Evolutionary conservation across 2,329 filamentous ascomycete species (phyloP), one percentile per base, ranked within the genome.

Genomic region (Fusarium anthophilum): DNA sequence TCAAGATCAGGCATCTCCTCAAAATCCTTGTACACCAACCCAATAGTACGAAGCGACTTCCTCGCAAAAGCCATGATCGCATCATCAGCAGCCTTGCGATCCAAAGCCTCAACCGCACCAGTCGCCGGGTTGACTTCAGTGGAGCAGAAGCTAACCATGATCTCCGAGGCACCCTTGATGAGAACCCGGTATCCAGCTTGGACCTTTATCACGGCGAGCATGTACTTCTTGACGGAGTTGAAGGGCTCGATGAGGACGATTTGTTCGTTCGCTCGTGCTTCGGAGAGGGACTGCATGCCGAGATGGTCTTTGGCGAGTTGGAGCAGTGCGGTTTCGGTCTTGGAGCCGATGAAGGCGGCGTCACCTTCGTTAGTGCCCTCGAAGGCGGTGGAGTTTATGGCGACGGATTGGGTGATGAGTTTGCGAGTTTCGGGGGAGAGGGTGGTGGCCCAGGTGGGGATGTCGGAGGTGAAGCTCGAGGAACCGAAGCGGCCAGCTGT

Each of bases 41-140:
- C 94, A 76, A 98, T 97, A 4, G 95, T 97, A 68, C 95, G 90
- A 28, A 98, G 87, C 8, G 94, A 97, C 24, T 92, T 89, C 20
- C 89, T 90, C 8, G 95, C 95, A 79, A 97, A 98, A 50, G 87
- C 88, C 71, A 91, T 90, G 76, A 97, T 97, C 51, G 94, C 86
- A 24, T 87, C 84, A 71, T 88, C 83, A 56, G 85, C 84, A 72
- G 91, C 89, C 44, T 88, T 86, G 32, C 84, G 81, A 18, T 86
- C 87, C 69, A 92, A 80, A 1, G 83, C 66, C 74, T 73, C 86
- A 84, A 38, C 73, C 72, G 8, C 86, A 81, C 28, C 88, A 87
- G 61, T 90, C 82, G 4, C 80, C 78, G 51, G 90, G 73, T 59
- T 37, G 28, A 87, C 83, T 47, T 87, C 59, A 4, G 67, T 81